Evolutionary conservation across 768 basidiomycete species (phyloP), one percentile per base, ranked within the genome.

Genomic region (Boletus rubroflammeus): DNA sequence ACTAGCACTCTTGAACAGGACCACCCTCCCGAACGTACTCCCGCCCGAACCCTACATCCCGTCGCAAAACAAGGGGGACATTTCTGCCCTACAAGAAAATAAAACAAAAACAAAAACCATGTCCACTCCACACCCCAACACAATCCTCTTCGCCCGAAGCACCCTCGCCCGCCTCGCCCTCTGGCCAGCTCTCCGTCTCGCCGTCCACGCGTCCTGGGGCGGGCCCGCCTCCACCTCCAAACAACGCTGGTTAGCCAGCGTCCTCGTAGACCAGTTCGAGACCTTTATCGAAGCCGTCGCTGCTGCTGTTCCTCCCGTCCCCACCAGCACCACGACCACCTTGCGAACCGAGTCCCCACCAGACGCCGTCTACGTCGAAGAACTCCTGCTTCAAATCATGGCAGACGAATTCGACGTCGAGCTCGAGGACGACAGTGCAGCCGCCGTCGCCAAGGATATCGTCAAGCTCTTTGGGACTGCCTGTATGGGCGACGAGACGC

Each of bases 171-270:
- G 93, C 50, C 80, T 98, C 46, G 78, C 80, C 13, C 74, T 86
- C 51, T 98, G 95, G 95, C 81, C 90, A 42, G 90, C 86, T 3
- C 81, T 98, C 26, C 85, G 87, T 39, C 75, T 96, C 64, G 95
- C 94, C 32, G 84, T 98, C 35, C 83, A 88, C 58, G 82, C 93
- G 62, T 73, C 76, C 58, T 96, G 93, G 93, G 95, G 94, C 26
- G 93, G 93, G 3, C 81, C 87, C 19, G 81, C 83, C 26, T 80
- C 81, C 10, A 65, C 70, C 6, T 75, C 74, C n/a, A 97, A 96
- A 73, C 83, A 86, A 43, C 88, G 83, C 21, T 95, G 92, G 90
- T 78, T 97, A 17, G 90, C 89, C 11, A 84, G 86, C 6, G 80
- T 81, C 38, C 78, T 94, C 65, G 86, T 91, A 60, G 86, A 94